Conservation (phyloP, 257 asterid species). For the Knoxia roxburghii region DNA sequence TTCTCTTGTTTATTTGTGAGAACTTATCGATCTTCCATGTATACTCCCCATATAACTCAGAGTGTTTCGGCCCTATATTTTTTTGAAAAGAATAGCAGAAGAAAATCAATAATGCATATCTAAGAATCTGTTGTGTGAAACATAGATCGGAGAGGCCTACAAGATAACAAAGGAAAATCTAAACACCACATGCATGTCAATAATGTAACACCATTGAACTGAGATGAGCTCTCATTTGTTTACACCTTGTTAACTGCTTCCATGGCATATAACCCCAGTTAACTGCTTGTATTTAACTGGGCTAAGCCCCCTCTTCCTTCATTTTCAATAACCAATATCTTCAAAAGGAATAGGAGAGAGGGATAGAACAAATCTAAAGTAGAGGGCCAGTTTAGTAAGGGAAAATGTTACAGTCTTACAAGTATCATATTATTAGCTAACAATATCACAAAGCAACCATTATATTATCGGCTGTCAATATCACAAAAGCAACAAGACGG, state of each 20-base stretch:
- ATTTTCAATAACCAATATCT: not conserved
- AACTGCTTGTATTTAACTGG: not conserved
- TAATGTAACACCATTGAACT: not conserved
- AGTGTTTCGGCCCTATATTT: slow-evolving; percentile 35
- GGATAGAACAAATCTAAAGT: no score
- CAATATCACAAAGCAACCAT: no score
- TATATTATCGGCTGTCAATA: not conserved
- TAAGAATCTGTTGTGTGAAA: not conserved
- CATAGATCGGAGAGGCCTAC: not conserved
- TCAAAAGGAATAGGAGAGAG: not conserved
- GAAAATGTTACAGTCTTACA: not conserved
- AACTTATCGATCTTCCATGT: slow-evolving; percentile 53
- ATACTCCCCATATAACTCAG: slow-evolving; percentile 37
- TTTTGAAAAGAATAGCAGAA: slow-evolving; percentile 6
- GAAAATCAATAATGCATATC: not conserved
- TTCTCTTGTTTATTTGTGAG: slow-evolving; percentile 48
- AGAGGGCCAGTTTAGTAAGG: no score
- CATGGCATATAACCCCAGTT: no score
- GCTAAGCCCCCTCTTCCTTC: not conserved
- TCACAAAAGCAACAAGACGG: not conserved
- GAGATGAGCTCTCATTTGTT: not conserved
- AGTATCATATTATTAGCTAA: not conserved
- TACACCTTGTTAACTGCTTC: not conserved
- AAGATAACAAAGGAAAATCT: no score
- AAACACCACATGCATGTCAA: not conserved